Evolutionary conservation across 176 grass and related monocot genomes (phyloP), one percentile per base, ranked within the genome.

Genomic region (Carex cristatella): DNA sequence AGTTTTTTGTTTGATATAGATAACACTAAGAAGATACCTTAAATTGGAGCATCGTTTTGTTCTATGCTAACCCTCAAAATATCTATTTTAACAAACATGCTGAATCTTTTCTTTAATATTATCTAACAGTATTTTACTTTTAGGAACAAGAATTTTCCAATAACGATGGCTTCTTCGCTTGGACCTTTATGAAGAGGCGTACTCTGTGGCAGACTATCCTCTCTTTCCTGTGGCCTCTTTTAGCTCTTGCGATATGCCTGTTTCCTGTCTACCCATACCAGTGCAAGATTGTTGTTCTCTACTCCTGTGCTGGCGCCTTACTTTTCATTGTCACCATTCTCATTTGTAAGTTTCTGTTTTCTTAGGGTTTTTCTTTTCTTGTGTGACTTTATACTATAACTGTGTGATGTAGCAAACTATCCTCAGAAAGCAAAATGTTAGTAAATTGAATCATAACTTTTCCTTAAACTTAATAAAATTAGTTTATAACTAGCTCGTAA

Each of bases 211-310:
- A 98, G 73, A 98, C 96, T 61, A 89, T 95, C 89, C 93, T 98
- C 87, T 98, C 96, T 69, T 95, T 98, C 86, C 83, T 98, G 56
- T 98, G 96, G 96, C 96, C 96, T 66, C 75, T 98, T 44, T 91
- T 98, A 85, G 96, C 96, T 40, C 84, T 98, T 83, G 96, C 96
- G 15, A 89, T 98, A 28, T 98, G 96, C 84, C 86, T 98, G 76
- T 98, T 98, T 92, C 96, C 96, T 87, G 91, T 98, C 82, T 98
- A 98, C 57, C 96, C 96, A 79, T 98, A 98, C 79, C 96, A 95
- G 82, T 98, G 96, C 96, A 98, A 98, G 89, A 98, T 98, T 92
- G 96, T 98, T 72, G 96, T 98, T 81, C 88, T 98, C 54, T 98
- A 98, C 79, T 92, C 93, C 2, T 98, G 96, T 81, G 96, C 96